phyloP scores from a whole-genome alignment of 2,329 filamentous ascomycete species.

The Dactylellina haptotyla region DNA sequence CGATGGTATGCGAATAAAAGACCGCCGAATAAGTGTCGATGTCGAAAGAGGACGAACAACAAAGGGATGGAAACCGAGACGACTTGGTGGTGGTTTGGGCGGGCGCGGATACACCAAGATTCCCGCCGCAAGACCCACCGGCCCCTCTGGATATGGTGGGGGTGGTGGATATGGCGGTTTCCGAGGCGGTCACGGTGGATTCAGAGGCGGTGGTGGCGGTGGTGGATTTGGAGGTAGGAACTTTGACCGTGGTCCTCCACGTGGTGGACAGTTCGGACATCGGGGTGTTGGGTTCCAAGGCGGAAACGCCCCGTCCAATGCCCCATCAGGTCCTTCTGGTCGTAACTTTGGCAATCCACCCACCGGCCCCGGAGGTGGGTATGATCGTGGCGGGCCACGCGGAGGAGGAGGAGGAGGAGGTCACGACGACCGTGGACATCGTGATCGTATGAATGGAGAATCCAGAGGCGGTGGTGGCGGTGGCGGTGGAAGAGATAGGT shows the following conservation, averaged over 20 bases:
- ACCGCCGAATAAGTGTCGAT: conserved; percentile 90
- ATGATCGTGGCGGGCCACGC: conserved; percentile 51
- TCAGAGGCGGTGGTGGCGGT: conserved; percentile 62
- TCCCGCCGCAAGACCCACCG: conserved; percentile 75
- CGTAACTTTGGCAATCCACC: conserved; percentile 64
- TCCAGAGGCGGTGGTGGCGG: conserved; percentile 54
- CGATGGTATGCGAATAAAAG: conserved; percentile 92
- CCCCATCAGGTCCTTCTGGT: conserved; percentile 71
- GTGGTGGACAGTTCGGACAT: conserved; percentile 62
- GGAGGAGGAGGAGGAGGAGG: conserved; percentile 14
- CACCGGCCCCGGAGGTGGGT: conserved; percentile 60
- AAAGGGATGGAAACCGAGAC: conserved; percentile 89
- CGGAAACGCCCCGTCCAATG: conserved; percentile 67
- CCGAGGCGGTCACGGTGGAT: conserved; percentile 67
- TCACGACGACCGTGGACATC: conserved; percentile 49
- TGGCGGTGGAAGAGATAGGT: conserved; percentile 54
- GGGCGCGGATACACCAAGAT: conserved; percentile 92
- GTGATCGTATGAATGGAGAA: conserved; percentile 53
- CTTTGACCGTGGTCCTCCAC: conserved; percentile 59
- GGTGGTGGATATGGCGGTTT: conserved; percentile 70
- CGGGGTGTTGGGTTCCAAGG: conserved; percentile 68
- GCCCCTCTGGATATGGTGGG: conserved; percentile 70
- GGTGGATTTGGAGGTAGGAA: conserved; percentile 60
- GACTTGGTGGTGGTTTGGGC: conserved; percentile 90
- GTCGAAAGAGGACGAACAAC: conserved; percentile 96